phyloP scores from a whole-genome alignment of 148 eudicot genomes.

The Spergularia marina region DNA sequence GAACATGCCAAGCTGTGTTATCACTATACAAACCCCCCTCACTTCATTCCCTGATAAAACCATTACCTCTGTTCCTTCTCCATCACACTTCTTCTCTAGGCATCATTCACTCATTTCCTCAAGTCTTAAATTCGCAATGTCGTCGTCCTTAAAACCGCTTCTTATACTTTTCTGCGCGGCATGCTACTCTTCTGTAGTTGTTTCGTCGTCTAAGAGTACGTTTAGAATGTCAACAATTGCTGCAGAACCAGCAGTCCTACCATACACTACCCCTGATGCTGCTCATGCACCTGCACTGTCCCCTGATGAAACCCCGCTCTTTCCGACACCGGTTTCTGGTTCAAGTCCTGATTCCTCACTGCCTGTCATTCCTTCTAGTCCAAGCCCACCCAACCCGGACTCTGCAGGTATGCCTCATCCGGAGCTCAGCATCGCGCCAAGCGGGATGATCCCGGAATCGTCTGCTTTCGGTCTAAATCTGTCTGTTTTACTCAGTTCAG shows the following conservation, averaged over 20 bases:
- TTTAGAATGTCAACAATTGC: slow-evolving; percentile 30
- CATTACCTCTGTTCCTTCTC: neutral
- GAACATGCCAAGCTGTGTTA: slow-evolving; percentile 38
- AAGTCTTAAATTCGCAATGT: slow-evolving; percentile 21
- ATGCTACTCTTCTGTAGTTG: neutral
- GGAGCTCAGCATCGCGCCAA: slow-evolving; percentile 41
- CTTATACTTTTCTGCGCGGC: neutral
- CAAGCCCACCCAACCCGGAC: slow-evolving; percentile 79
- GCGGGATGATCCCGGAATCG: slow-evolving; percentile 39
- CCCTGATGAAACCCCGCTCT: slow-evolving; percentile 34
- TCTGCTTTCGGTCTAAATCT: slow-evolving; percentile 29
- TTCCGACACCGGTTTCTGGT: slow-evolving; percentile 33
- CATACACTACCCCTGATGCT: slow-evolving; percentile 12
- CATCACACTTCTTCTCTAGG: neutral
- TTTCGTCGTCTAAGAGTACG: neutral
- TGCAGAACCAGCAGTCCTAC: slow-evolving; percentile 37
- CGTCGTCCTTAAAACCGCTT: slow-evolving; percentile 16
- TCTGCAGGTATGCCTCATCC: slow-evolving; percentile 43
- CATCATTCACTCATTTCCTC: neutral
- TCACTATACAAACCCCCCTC: slow-evolving; percentile 16
- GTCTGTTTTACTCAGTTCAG: slow-evolving; percentile 22
- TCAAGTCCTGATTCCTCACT: slow-evolving; percentile 33
- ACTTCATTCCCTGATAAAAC: slow-evolving; percentile 18
- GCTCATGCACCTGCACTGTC: slow-evolving; percentile 21
- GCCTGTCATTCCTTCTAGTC: slow-evolving; percentile 71